Evolutionary conservation across 169 alveolate species (phyloP).

Genomic region (Babesia bovis): DNA sequence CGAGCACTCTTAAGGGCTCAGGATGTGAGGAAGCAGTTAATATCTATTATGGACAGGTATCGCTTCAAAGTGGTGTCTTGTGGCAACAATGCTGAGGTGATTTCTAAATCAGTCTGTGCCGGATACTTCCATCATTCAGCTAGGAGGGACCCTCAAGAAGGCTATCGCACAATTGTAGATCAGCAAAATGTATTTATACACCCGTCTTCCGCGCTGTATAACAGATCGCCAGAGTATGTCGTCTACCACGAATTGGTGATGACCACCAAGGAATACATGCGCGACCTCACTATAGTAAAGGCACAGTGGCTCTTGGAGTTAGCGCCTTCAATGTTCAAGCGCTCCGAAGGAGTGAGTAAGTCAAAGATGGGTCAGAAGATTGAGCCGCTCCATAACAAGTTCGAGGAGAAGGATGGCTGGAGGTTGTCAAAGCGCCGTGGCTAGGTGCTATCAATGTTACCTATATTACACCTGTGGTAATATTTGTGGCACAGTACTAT

Average conservation of each 20-base stretch:
- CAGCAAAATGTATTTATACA: constrained; percentile 96
- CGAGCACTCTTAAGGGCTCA: constrained; percentile 95
- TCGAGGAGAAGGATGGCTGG: constrained; percentile 98
- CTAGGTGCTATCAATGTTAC: not conserved
- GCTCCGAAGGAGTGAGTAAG: constrained; percentile 85
- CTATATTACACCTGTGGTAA: too few species aligned
- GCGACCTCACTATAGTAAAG: constrained; percentile 95
- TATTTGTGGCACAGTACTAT: too few species aligned
- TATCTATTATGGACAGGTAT: constrained; percentile 93
- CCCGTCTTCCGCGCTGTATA: constrained; percentile 95
- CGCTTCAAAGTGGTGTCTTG: constrained; percentile 86
- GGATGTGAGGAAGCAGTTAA: constrained; percentile 95
- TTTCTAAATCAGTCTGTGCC: constrained; percentile 95
- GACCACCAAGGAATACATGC: constrained; percentile 98
- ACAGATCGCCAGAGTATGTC: constrained; percentile 96
- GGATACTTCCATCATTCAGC: constrained; percentile 98
- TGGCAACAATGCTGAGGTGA: constrained; percentile 86
- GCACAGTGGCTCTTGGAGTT: constrained; percentile 97
- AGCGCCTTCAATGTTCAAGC: constrained; percentile 96
- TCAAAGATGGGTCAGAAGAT: constrained; percentile 91
- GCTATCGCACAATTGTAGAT: constrained; percentile 94
- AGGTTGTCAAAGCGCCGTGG: constrained; percentile 94
- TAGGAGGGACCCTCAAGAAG: constrained; percentile 95
- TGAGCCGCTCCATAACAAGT: constrained; percentile 92
- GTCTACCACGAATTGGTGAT: constrained; percentile 97